A percentile compares a stretch with the other conserved stretches of the same genome.
Conservation (phyloP, 371 early-diverging fungal genomes). For the Chytridium lagenaria region DNA sequence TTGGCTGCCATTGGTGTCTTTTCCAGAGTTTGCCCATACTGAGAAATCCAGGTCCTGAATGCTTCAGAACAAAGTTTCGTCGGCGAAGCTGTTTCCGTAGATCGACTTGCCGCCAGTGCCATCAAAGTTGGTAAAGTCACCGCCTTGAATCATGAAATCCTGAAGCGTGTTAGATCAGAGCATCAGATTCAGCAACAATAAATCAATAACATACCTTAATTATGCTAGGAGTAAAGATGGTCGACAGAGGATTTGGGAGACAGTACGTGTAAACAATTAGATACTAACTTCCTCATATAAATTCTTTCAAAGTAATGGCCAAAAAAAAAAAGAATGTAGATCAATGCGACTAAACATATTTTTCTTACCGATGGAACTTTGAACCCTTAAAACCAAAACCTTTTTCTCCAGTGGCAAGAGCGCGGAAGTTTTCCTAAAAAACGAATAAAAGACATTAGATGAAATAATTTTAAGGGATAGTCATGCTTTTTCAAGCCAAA, state of each 20-base stretch:
- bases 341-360: no score
- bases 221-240: conserved; percentile 79
- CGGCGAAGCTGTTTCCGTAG: conserved; percentile 66
- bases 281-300: no score
- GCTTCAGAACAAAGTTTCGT: conserved; percentile 70
- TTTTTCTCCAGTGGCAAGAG: conserved; percentile 72
- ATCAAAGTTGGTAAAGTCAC: conserved; percentile 50
- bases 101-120: conserved; percentile 60
- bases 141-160: conserved; percentile 73
- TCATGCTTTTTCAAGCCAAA: no score
- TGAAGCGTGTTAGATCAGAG: conserved; percentile 23
- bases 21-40: conserved; percentile 55
- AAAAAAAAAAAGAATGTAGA: no score
- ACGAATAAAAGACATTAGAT: no score
- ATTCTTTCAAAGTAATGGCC: no score
- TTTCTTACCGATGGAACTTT: conserved; percentile 84
- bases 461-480: no score
- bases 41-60: conserved; percentile 65
- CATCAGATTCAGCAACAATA: no score
- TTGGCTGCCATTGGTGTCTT: conserved; percentile 95
- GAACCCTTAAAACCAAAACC: conserved; percentile 87
- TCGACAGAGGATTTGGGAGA: conserved; percentile 62
- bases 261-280: neutral
- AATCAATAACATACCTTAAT: conserved; percentile 43
- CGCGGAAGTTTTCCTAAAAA: conserved; percentile 83